Evolutionary conservation across 345 rosid species (phyloP).

Genomic region (Linum lewisii): DNA sequence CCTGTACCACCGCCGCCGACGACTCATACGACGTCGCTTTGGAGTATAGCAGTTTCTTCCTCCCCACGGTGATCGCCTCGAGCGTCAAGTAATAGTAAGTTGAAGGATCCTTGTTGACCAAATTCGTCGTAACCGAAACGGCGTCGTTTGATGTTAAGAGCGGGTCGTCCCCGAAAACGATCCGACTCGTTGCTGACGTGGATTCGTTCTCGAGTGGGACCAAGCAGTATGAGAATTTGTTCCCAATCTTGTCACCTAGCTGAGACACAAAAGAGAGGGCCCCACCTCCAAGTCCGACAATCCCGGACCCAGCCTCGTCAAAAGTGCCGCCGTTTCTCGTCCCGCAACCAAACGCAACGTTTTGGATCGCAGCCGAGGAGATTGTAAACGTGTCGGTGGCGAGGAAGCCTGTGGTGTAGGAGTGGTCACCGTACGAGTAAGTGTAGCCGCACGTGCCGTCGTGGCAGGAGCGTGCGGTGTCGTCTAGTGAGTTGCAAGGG

Average conservation of each 20-base stretch:
- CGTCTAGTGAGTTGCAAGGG: constrained; percentile 19
- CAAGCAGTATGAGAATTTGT: constrained; percentile 53
- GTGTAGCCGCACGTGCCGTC: constrained; percentile 26
- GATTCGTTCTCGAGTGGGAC: constrained; percentile 23
- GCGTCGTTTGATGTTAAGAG: not conserved
- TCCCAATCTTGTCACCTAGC: constrained; percentile 20
- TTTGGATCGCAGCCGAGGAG: constrained; percentile 15
- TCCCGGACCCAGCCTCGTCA: constrained; percentile 41
- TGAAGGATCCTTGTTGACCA: constrained; percentile 19
- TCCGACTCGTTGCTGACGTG: constrained; percentile 23
- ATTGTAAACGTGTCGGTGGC: constrained; percentile 36
- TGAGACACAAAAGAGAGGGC: constrained; percentile 44
- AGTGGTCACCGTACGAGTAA: constrained; percentile 38
- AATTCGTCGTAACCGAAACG: constrained; percentile 32
- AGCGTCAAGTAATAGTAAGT: constrained; percentile 43
- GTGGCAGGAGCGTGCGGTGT: constrained; percentile 18
- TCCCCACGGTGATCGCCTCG: constrained; percentile 50
- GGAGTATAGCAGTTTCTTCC: constrained; percentile 14
- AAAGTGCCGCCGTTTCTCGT: constrained; percentile 31
- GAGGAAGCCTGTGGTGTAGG: constrained; percentile 31
- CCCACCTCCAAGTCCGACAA: constrained; percentile 59
- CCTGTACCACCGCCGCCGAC: constrained; percentile 24
- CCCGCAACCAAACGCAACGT: constrained; percentile 45
- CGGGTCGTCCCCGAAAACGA: constrained; percentile 31
- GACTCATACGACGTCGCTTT: not conserved